Conservation (phyloP, 345 rosid genomes). For the Dipteronia dyeriana region DNA sequence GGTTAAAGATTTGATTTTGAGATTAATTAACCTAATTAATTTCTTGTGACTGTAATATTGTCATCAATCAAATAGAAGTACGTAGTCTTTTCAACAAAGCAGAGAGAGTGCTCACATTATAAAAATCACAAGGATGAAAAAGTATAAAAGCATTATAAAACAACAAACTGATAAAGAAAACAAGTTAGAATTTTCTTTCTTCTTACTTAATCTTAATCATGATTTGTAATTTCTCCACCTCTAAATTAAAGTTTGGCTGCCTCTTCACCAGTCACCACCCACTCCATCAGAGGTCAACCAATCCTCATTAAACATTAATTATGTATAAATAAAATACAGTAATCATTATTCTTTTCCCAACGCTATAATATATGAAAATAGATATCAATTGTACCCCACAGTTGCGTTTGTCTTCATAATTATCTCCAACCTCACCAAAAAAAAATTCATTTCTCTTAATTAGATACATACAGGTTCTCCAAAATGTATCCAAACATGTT, state of each 20-base stretch:
- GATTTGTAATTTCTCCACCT: conserved; percentile 11
- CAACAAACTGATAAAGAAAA: no score
- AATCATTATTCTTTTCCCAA: neutral
- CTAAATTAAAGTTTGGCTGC: neutral
- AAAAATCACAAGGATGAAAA: no score
- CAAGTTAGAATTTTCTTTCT: neutral
- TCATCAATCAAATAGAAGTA: neutral
- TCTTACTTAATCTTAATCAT: neutral
- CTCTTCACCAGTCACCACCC: conserved; percentile 18
- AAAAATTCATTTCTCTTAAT: neutral
- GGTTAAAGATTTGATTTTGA: neutral
- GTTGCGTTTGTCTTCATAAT: neutral
- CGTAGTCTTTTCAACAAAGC: neutral
- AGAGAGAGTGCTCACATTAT: neutral
- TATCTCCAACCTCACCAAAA: neutral
- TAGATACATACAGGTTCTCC: neutral
- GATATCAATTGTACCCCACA: neutral
- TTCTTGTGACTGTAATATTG: neutral
- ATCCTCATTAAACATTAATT: conserved; percentile 5
- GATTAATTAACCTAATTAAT: neutral
- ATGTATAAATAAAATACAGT: neutral
- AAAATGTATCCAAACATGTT: neutral
- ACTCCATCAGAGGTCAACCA: conserved; percentile 24
- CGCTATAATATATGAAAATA: no score
- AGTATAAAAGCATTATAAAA: no score